These are phyloP conservation scores for Endoconidiophora polonica DNA, from an alignment of 2,329 filamentous ascomycete genomes.

Conservation along the genomic window DNA sequence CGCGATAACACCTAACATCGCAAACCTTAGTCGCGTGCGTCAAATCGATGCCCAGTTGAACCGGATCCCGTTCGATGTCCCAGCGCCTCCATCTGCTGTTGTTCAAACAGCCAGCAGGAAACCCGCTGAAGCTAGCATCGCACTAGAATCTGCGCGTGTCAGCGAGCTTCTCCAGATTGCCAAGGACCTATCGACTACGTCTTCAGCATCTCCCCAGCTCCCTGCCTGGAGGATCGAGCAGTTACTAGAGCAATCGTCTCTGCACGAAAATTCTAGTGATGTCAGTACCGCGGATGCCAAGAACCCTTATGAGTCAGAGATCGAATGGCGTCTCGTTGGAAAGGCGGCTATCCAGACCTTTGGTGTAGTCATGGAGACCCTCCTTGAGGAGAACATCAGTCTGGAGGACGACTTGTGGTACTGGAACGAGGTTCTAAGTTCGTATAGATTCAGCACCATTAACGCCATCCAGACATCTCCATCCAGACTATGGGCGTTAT, in stretches of 20 bases:
- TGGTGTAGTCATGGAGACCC: conserved; percentile 57
- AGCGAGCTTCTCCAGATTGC: conserved; percentile 50
- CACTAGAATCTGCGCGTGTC: conserved; percentile 35
- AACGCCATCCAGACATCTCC: conserved; percentile 83
- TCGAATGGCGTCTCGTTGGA: conserved; percentile 80
- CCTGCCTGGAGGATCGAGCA: conserved; percentile 39
- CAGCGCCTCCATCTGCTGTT: conserved; percentile 16
- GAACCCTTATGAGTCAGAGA: conserved; percentile 50
- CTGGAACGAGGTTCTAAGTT: conserved; percentile 78
- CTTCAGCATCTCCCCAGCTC: conserved; percentile 46
- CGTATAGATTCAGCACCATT: conserved; percentile 59
- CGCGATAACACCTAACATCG: conserved; percentile 7
- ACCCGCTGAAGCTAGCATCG: conserved; percentile 22
- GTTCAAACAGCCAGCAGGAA: conserved; percentile 19
- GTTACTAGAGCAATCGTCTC: conserved; percentile 43
- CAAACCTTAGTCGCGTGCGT: conserved; percentile 36
- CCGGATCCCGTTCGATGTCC: conserved; percentile 33
- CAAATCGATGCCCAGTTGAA: conserved; percentile 50
- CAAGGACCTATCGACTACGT: conserved; percentile 53
- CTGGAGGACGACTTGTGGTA: conserved; percentile 84
- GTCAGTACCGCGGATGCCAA: conserved; percentile 16
- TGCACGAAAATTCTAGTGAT: conserved; percentile 27
- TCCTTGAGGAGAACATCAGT: conserved; percentile 69
- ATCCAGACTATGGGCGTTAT: conserved; percentile 53
- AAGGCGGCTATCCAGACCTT: conserved; percentile 89